These are phyloP conservation scores for Fusarium euwallaceae DNA, from an alignment of 2,329 filamentous ascomycete species.

Conservation along the genomic window DNA sequence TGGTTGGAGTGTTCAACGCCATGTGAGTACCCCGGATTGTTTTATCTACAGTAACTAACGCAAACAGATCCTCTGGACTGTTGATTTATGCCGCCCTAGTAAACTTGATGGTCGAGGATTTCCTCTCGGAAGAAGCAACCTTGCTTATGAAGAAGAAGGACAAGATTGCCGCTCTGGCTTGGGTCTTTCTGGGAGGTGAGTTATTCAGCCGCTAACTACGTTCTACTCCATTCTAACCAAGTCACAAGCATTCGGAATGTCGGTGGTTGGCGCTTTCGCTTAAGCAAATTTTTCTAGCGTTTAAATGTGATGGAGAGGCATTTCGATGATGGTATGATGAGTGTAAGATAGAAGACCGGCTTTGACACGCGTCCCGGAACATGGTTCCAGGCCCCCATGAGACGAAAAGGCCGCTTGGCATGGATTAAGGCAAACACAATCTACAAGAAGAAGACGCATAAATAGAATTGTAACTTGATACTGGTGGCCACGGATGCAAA, in stretches of 20 bases:
- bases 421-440: not conserved
- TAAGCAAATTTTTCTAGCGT: not conserved
- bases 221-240: not conserved
- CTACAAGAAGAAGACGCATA: not conserved
- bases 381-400: not conserved
- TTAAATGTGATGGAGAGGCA: not conserved
- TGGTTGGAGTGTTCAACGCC: slow-evolving; percentile 75
- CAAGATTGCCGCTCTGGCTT: slow-evolving; percentile 66
- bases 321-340: not conserved
- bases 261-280: slow-evolving; percentile 35
- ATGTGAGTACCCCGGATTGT: slow-evolving; percentile 58
- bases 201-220: not conserved
- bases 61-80: slow-evolving; percentile 67
- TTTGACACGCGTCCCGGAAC: not conserved
- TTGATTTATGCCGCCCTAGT: slow-evolving; percentile 74
- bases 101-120: slow-evolving; percentile 74
- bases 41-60: not conserved
- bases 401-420: not conserved
- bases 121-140: slow-evolving; percentile 70
- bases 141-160: slow-evolving; percentile 64
- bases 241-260: slow-evolving; percentile 33
- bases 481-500: not conserved
- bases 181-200: slow-evolving; percentile 65
- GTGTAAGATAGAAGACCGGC: not conserved
- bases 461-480: not conserved